Evolutionary conservation across 495 filamentous ascomycete species (phyloP), one percentile per base, ranked within the genome.

Genomic region (Tuber calosporum): DNA sequence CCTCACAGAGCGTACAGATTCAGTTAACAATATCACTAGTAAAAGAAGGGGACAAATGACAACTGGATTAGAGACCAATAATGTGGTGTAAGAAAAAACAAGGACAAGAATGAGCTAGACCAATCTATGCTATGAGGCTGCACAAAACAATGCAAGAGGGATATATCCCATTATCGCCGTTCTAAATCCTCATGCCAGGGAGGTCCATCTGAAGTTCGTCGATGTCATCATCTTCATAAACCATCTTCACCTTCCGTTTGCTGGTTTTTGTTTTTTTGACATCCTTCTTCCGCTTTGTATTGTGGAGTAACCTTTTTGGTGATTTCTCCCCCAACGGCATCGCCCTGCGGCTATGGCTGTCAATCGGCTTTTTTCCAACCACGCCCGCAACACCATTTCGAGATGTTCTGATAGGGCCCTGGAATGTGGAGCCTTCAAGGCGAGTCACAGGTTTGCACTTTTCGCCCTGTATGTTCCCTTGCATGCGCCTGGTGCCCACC

Each of bases 191-290:
- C 67, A 70, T 70, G 17, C 69, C 68, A 26, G 76, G 76, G 43
- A 77, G 66, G 73, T 78, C 74, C 76, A 78, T 78, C 67, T 78
- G 76, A 45, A 78, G 41, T 11, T 78, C 76, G 62, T 78, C 76
- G n/a, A 78, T 7, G 34, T 78, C 69, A 40, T 72, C 75, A 8
- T 43, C 66, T 62, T 62, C 53, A 30, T 11, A 62, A 62, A 30
- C 53, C n/a, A 30, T 62, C 53, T 62, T 15, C 48, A 15, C 9
- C 48, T 58, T 30, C n/a, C 11, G 11, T 30, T 30, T 30, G 9
- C 9, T 22, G 17, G 53, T 30, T 62, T 62, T 62, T 58, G n/a
- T 13, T 30, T 62, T 62, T 8, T 17, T 15, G n/a, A 17, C 26
- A 62, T 62, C 26, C 26, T 62, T 58, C 48, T 26, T 62, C 53